These are phyloP conservation scores for Cadophora sp. DNA, from an alignment of 2,329 filamentous ascomycete genomes.

Conservation along the genomic window DNA sequence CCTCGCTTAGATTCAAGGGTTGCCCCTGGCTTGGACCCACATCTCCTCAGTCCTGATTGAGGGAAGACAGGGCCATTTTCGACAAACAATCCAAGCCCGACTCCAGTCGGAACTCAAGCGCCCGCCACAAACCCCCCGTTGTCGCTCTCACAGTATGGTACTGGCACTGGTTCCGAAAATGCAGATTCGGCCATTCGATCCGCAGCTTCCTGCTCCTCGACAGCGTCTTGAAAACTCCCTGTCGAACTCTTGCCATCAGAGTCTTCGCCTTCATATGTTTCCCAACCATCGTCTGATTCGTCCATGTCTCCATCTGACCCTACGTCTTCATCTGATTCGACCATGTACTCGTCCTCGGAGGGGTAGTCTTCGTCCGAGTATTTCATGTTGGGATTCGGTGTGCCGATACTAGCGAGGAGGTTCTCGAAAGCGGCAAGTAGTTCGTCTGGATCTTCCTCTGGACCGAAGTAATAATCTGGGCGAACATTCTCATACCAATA, in stretches of 20 bases:
- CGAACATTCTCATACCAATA: too few relatives aligned
- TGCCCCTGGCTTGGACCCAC: background rate
- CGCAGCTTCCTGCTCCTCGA: background rate
- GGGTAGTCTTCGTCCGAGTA: slow-evolving; percentile 2
- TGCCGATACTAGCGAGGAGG: background rate
- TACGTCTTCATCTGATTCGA: background rate
- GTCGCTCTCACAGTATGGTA: background rate
- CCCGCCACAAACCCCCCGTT: background rate
- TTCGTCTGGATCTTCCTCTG: too few relatives aligned
- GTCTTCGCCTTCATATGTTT: background rate
- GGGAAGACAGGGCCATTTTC: background rate
- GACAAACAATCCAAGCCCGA: background rate
- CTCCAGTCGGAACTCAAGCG: background rate
- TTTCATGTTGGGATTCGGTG: slow-evolving; percentile 7
- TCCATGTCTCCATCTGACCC: background rate
- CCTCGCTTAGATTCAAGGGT: background rate
- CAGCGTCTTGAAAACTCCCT: background rate
- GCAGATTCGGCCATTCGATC: background rate
- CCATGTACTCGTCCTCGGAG: background rate
- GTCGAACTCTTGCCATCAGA: background rate
- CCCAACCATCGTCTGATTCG: background rate
- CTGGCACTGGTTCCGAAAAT: background rate
- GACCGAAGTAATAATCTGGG: too few relatives aligned
- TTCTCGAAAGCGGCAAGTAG: too few relatives aligned
- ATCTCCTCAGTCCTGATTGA: background rate